Base-by-base conservation (phyloP, 2,329 filamentous ascomycete genomes). In the Xylaria sp. region DNA sequence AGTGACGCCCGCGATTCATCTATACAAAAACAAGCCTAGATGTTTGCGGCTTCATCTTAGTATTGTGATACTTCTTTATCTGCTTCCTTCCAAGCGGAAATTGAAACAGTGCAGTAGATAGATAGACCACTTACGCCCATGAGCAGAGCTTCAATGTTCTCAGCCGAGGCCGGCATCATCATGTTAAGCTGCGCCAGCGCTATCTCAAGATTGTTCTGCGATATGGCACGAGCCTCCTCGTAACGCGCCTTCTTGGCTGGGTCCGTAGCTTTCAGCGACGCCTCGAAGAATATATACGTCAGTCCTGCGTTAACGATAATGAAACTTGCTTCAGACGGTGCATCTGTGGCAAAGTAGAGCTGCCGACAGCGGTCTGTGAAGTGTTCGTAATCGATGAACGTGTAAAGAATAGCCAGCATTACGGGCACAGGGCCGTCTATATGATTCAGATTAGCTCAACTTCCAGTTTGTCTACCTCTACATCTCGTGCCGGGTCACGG, bases 311-410 rank as follows among this genome's bases (percentile, higher is more conserved):
- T 75, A 2, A 76, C 73, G 23, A 73, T 69, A 63, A 84, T 80
- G 64, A 85, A 86, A 2, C 76, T 79, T 14, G 81, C 76, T 57
- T 85, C 78, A 4, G 79, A 79, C 61, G 81, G 79, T 47, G 83
- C 81, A 4, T 85, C 82, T 0, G 81, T 81, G 14, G 78, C 76
- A 56, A 85, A 85, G 66, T 85, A 86, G 2, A 78, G 66, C 7
- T 73, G 73, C n/a, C 78, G 80, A 64, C 84, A 86, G 5, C 82
- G 75, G 52, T 81, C 79, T 3, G 78, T 76, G 64, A 86, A 84
- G 59, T 83, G 79, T 9, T 79, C 78, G 19, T 84, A 71, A 47
- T 80, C 80, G 19, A 82, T 77, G 57, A 85, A 82, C 45, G 77
- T 78, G 63, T 81, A 83, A 50, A 83, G 77, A 21, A 84, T 78